Base-by-base conservation (phyloP, 2,329 filamentous ascomycete genomes). In the Botrytis cinerea region DNA sequence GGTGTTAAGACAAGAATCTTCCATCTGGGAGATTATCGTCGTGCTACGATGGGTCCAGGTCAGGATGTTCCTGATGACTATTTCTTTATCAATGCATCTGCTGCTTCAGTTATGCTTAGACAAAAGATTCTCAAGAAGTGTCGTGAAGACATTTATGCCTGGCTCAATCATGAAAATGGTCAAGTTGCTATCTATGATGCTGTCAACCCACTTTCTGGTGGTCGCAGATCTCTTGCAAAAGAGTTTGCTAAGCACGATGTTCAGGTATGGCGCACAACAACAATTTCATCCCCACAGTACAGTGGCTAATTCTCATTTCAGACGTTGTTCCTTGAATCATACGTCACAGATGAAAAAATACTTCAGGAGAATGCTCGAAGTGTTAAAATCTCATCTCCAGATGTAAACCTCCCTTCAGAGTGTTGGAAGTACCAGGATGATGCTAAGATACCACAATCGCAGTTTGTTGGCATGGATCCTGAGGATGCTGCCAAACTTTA, bases 131-230 rank as follows among this genome's bases (percentile, higher is more conserved):
- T 99, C 32, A 97, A 98, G 84, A 97, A 97, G 82, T 99, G 96
- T 78, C 91, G 96, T 74, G 95, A 98, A 81, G 96, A 99, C 80
- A 98, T 99, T 73, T 97, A 98, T 80, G 91, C 92, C 72, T 99
- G 97, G 86, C 85, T 99, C 62, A 97, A 98, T 80, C 93, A 98
- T 78, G 96, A 98, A 80, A 98, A 98, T 79, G 96, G 96, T 20
- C 96, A 99, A 81, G 95, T 99, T 72, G 96, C 96, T 73, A 98
- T 99, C 74, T 99, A 98, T 81, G 96, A 99, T 83, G 96, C 97
- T 43, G 97, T 99, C 28, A 99, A 99, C 79, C 95, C 95, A 7
- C 91, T 96, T 32, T 91, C 93, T 32, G 90, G 88, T 73, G 95
- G 94, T 25, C 90, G 96, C 64, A 89, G 92, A 73, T 92, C 94